Base-by-base conservation (phyloP, 2,329 filamentous ascomycete genomes). In the Davidsoniella virescens region DNA sequence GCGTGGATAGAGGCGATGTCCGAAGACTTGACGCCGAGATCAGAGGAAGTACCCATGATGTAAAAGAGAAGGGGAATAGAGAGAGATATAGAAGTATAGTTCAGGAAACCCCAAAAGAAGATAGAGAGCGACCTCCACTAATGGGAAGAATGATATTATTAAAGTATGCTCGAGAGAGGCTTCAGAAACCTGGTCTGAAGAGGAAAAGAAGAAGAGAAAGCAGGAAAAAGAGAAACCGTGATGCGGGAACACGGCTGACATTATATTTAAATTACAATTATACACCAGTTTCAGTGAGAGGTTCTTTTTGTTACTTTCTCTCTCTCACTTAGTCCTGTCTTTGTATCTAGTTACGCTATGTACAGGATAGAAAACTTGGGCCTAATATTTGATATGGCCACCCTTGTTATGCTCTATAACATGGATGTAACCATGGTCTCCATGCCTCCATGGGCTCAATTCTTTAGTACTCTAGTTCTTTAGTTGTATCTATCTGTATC, bases 31-130 rank as follows among this genome's bases (percentile, higher is more conserved):
- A 17, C 40, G 48, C 48, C 44, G 17, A 51, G 40, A 20, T 53
- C 52, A n/a, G 52, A 53, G 5, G 51, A 40, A 16, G 42, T 23
- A 12, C 52, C 52, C 52, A 53, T 53, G 16, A 26, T 36, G 26
- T 16, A 17, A 20, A 14, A 17, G 20, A 14, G 26, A 20, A 47
- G 18, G 17, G 2, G 9, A 3, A 25, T 40, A 20, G 23, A 36
- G 12, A 47, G 18, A 20, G 25, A 36, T 14, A 43, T 5, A 47
- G 8, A 36, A 36, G 18, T 14, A 25, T 9, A 20, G 25, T 17
- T 12, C 1, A 33, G 2, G 29, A 8, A 12, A 9, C 29, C 29
- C 29, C 29, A 9, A 20, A 49, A 41, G 18, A 17, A 47, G 20
- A 47, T 10, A 10, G 23, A 47, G 33, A 3, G 18, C 18, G 14